Base-by-base conservation (phyloP, 208 protist species). In the Acanthamoeba divionensis region DNA sequence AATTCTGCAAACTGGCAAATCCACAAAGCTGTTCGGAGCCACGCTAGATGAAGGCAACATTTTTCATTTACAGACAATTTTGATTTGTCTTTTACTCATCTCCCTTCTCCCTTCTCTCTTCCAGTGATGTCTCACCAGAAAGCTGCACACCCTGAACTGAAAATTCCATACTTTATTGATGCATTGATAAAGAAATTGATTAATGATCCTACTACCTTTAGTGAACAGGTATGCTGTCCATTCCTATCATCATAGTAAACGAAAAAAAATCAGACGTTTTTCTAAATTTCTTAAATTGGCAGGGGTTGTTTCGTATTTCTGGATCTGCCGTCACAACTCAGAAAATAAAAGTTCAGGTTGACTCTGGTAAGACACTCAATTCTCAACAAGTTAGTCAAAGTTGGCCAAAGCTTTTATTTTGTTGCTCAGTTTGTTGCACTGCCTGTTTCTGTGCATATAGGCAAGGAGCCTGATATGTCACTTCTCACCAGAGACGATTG, bases 111-210 rank as follows among this genome's bases (percentile, higher is more conserved):
- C 57, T 65, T 21, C 4, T 29, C 33, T 65, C 12, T 65, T 65
- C 57, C 15, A 69, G 79, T 87, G 13, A 87, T 87, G 79, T 33
- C 79, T n/a, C 79, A 60, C 0, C 79, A 87, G 79, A 69, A 29
- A 29, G 21, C 26, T 4, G 33, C 50, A 10, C 57, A 87, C 38
- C 79, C 79, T 2, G 79, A 87, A 8, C 21, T 87, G 0, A 87
- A 87, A 38, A 87, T 87, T 8, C 79, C 79, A 29, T 21, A 71
- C 13, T 87, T 87, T 26, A 45, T 87, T 4, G 41, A 63, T 26
- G 9, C 55, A n/a, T n/a, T 87, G n/a, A n/a, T n/a, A n/a, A n/a
- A n/a, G n/a, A n/a, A n/a, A n/a, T 69, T 15, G n/a, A n/a, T n/a
- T n/a, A n/a, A n/a, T n/a, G n/a, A n/a, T n/a, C n/a, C n/a, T n/a